phyloP scores from a whole-genome alignment of 148 eudicot genomes.

The Fallopia convolvulus region DNA sequence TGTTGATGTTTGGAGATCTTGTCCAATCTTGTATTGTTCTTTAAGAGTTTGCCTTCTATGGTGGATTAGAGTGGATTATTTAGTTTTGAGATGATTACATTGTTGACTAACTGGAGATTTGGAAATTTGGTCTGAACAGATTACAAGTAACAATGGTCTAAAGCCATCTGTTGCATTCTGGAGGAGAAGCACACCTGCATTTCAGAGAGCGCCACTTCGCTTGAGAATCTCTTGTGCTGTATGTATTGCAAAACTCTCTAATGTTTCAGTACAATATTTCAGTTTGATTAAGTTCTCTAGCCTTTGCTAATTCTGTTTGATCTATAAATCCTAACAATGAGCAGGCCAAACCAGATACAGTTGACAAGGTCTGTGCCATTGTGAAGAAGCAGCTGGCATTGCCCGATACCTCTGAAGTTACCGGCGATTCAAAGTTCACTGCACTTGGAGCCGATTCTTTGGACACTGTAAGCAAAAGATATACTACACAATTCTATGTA shows the following conservation, averaged over 20 bases:
- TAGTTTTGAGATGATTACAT: neutral
- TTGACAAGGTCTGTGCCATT: slow-evolving; percentile 40
- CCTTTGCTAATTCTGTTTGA: neutral
- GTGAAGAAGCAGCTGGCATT: slow-evolving; percentile 50
- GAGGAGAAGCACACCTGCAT: slow-evolving; percentile 17
- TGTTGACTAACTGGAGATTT: neutral
- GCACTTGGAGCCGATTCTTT: slow-evolving; percentile 66
- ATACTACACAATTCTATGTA: too few species aligned
- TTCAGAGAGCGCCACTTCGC: slow-evolving; percentile 14
- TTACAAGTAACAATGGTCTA: slow-evolving; percentile 14
- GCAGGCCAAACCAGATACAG: slow-evolving; percentile 63
- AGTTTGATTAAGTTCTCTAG: neutral
- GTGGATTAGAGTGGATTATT: neutral
- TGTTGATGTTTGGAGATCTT: neutral
- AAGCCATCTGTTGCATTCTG: slow-evolving; percentile 26
- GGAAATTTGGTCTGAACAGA: slow-evolving; percentile 16
- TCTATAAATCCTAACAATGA: neutral
- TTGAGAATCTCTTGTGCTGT: slow-evolving; percentile 34
- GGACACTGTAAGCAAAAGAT: slow-evolving; percentile 37
- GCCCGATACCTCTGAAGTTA: slow-evolving; percentile 23
- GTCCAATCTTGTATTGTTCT: neutral
- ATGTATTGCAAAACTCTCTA: slow-evolving; percentile 9
- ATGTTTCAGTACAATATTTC: neutral
- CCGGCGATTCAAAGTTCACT: slow-evolving; percentile 36
- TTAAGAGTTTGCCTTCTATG: neutral